Evolutionary conservation across 1,284 basidiomycete genomes (phyloP).

Genomic region (Amylostereum chailletii): DNA sequence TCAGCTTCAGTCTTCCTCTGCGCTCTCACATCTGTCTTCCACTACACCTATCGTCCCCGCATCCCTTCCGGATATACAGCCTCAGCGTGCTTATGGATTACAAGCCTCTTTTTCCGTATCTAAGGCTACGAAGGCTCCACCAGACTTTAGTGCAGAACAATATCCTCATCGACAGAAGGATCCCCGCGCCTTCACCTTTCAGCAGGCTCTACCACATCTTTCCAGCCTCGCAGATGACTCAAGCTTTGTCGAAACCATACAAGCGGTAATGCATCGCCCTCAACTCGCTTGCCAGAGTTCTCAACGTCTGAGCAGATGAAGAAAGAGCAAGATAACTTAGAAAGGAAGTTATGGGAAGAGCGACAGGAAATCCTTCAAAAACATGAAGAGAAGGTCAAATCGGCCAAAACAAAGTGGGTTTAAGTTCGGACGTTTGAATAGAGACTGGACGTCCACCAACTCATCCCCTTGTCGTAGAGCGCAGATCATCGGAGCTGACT

Average conservation of each 20-base stretch:
- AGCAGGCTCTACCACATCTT: slow-evolving; percentile 52
- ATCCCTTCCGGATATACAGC: not conserved
- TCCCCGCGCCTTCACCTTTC: slow-evolving; percentile 44
- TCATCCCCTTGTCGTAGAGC: slow-evolving; percentile 31
- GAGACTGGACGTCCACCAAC: not conserved
- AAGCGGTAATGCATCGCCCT: slow-evolving; percentile 28
- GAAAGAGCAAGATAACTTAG: slow-evolving; percentile 56
- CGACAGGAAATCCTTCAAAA: slow-evolving; percentile 47
- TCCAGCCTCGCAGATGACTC: slow-evolving; percentile 45
- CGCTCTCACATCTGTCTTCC: slow-evolving; percentile 5
- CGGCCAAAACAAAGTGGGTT: slow-evolving; percentile 51
- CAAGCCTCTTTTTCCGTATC: too few species aligned
- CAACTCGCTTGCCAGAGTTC: slow-evolving; percentile 1
- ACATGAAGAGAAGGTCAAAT: slow-evolving; percentile 61
- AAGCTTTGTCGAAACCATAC: slow-evolving; percentile 35
- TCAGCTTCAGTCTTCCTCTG: slow-evolving; percentile 35
- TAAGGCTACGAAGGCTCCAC: too few species aligned
- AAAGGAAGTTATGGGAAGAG: slow-evolving; percentile 57
- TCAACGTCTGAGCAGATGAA: slow-evolving; percentile 32
- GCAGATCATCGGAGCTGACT: slow-evolving; percentile 46
- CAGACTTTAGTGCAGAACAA: not conserved
- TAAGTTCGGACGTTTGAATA: too few species aligned
- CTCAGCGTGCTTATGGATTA: too few species aligned
- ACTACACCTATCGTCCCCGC: slow-evolving; percentile 1
- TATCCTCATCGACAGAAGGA: slow-evolving; percentile 20